Evolutionary conservation across 75 land plant species (phyloP).

Genomic region (Sequoiadendron giganteum): DNA sequence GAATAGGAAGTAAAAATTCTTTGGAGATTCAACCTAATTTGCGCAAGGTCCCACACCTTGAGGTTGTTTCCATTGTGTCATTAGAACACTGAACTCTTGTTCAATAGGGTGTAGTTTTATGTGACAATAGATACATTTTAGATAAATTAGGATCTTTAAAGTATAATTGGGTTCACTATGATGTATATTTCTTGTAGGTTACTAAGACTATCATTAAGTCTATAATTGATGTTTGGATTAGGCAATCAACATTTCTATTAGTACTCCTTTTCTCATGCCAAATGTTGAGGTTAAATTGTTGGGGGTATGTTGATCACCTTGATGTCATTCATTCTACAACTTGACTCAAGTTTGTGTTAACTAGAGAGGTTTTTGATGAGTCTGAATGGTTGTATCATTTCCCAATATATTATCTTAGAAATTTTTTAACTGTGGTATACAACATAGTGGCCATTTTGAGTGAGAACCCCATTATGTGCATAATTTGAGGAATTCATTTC

Average conservation of each 20-base stretch:
- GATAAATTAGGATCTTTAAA: neutral
- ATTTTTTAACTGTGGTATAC: neutral
- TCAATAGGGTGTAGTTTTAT: too few species aligned
- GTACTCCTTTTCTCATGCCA: neutral
- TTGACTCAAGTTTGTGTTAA: neutral
- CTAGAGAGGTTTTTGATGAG: neutral
- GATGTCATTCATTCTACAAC: neutral
- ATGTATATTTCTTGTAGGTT: too few species aligned
- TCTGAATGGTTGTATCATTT: neutral
- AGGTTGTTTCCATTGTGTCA: too few species aligned
- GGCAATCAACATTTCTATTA: neutral
- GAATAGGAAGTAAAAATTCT: too few species aligned
- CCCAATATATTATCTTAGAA: neutral
- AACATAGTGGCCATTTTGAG: neutral
- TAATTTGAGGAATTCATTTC: neutral
- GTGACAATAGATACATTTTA: neutral
- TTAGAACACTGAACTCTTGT: too few species aligned
- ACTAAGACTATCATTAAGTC: neutral
- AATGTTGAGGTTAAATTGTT: neutral
- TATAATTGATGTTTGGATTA: neutral
- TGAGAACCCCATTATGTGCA: neutral
- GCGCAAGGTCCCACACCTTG: too few species aligned
- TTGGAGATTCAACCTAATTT: too few species aligned
- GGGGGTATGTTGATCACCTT: neutral
- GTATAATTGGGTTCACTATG: neutral